Evolutionary conservation across 2,329 filamentous ascomycete genomes (phyloP).

Genomic region (Fusarium staphyleae): DNA sequence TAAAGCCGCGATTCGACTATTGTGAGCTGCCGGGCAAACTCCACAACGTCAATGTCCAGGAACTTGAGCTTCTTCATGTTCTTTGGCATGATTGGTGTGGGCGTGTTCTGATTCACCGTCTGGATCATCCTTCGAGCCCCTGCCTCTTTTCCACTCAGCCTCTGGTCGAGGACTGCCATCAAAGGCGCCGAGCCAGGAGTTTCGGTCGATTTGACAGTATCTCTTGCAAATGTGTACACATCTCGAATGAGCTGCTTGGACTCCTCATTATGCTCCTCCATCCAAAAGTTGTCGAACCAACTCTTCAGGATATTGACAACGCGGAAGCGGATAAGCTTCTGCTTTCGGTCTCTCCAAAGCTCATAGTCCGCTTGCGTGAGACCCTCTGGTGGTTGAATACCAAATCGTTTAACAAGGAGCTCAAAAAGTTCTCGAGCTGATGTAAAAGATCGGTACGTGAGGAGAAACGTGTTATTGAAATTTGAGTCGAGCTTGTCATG

Average conservation of each 20-base stretch:
- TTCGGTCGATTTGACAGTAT: conserved; percentile 91
- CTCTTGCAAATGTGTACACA: conserved; percentile 89
- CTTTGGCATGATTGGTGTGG: conserved; percentile 91
- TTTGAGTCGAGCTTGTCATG: conserved; percentile 95
- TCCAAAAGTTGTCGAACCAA: conserved; percentile 99
- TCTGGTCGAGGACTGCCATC: conserved; percentile 87
- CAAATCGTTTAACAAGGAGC: conserved; percentile 88
- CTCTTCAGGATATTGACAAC: conserved; percentile 98
- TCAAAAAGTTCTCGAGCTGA: conserved; percentile 90
- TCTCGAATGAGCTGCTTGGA: conserved; percentile 85
- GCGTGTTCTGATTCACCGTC: conserved; percentile 82
- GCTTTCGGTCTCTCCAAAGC: conserved; percentile 90
- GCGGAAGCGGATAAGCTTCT: conserved; percentile 93
- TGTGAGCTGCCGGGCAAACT: conserved; percentile 97
- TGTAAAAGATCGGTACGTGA: conserved; percentile 96
- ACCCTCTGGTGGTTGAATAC: conserved; percentile 87
- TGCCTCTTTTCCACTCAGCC: conserved; percentile 85
- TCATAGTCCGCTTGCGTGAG: conserved; percentile 79
- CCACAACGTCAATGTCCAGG: conserved; percentile 91
- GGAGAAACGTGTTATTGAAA: conserved; percentile 97
- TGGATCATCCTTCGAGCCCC: conserved; percentile 86
- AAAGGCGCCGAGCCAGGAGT: conserved; percentile 87
- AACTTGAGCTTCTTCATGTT: conserved; percentile 99
- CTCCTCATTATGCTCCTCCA: conserved; percentile 88
- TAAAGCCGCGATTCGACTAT: conserved; percentile 96